Conservation (phyloP, 371 early-diverging fungal genomes). For the Batrachochytrium dendrobatidis region DNA sequence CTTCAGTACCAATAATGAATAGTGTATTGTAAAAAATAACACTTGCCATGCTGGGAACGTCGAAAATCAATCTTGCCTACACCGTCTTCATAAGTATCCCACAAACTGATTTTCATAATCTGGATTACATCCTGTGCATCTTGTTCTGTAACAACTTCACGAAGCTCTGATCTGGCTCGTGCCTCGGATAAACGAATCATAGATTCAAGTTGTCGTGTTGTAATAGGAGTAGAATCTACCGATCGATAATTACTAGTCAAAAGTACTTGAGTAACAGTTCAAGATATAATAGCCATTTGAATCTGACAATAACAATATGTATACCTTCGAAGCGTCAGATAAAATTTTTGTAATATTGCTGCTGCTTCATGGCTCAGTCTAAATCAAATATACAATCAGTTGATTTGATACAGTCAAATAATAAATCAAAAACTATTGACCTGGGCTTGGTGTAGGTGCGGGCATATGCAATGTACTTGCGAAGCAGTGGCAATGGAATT, state of each 20-base stretch:
- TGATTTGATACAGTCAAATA: background rate
- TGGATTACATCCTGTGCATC: constrained; percentile 66
- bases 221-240: constrained; percentile 62
- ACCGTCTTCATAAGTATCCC: constrained; percentile 51
- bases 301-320: background rate
- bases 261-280: background rate
- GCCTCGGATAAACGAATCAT: constrained; percentile 98
- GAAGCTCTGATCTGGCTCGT: constrained; percentile 73
- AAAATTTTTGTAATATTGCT: constrained; percentile 58
- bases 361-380: constrained; percentile 48
- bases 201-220: constrained; percentile 97
- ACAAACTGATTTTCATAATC: constrained; percentile 48
- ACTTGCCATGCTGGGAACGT: constrained; percentile 37
- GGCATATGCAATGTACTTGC: constrained; percentile 75
- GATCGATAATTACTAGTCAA: constrained; percentile 51
- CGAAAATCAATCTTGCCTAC: constrained; percentile 43
- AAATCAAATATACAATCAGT: background rate
- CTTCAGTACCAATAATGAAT: too few relatives aligned
- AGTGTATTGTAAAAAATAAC: background rate
- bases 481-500: constrained; percentile 50
- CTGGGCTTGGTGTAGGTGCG: constrained; percentile 66
- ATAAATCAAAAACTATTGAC: constrained; percentile 5
- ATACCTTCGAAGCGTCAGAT: constrained; percentile 55
- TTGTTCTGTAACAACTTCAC: constrained; percentile 45
- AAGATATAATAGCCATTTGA: background rate